Conservation (phyloP, 2,329 filamentous ascomycete species). For the Thyridium curvatum region DNA sequence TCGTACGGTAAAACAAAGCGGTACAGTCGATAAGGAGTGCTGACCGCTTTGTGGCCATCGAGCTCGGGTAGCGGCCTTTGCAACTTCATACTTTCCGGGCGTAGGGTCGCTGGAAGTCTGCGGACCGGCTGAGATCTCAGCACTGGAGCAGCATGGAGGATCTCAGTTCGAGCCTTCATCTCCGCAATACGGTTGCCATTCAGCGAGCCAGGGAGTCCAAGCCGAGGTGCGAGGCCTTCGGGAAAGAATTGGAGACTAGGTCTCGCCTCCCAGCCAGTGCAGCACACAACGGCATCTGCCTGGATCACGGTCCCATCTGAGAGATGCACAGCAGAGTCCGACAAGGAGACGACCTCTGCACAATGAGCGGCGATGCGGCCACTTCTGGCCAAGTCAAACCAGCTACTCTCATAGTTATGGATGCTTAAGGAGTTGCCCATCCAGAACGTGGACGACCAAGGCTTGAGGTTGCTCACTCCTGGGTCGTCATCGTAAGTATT, state of each 20-base stretch:
- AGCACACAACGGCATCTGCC: conserved; percentile 46
- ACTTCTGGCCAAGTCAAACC: conserved; percentile 48
- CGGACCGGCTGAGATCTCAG: too few relatives aligned
- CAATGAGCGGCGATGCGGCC: conserved; percentile 48
- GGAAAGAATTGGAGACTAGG: conserved; percentile 6
- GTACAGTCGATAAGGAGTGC: conserved; percentile 15
- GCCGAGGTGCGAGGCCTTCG: background rate
- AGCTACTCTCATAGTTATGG: conserved; percentile 51
- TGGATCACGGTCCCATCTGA: conserved; percentile 38
- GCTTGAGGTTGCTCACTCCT: conserved; percentile 45
- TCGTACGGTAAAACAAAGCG: conserved; percentile 35
- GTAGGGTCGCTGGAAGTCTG: too few relatives aligned
- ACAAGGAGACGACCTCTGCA: conserved; percentile 41
- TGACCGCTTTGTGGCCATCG: too few relatives aligned
- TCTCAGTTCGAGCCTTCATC: too few relatives aligned
- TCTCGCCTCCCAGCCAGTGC: conserved; percentile 49
- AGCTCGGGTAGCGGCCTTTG: too few relatives aligned
- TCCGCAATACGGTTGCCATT: too few relatives aligned
- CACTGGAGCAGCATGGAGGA: too few relatives aligned
- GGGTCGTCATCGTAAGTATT: conserved; percentile 50
- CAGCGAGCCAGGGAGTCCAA: too few relatives aligned
- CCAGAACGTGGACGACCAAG: conserved; percentile 45
- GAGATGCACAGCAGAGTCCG: conserved; percentile 40
- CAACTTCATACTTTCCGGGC: too few relatives aligned
- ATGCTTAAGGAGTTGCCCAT: conserved; percentile 51